phyloP scores from a whole-genome alignment of 192 early-diverging fungal species.

The Lobosporangium transversale region DNA sequence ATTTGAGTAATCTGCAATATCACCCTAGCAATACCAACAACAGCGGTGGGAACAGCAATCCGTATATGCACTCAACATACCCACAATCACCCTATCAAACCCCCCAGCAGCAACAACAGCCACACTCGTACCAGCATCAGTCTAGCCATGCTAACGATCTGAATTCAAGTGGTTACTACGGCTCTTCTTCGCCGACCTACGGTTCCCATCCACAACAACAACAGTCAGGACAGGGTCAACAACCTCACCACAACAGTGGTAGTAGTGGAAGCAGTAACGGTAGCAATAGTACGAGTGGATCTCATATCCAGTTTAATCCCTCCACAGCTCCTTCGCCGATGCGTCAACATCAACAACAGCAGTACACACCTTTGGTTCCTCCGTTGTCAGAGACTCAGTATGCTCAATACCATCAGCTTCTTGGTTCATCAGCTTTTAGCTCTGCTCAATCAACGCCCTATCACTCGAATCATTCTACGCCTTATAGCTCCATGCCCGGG shows the following conservation, averaged over 20 bases:
- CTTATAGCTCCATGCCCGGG: slow-evolving; percentile 50
- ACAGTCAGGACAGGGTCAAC: no score
- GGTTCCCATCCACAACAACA: slow-evolving; percentile 17
- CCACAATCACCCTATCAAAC: slow-evolving; percentile 2
- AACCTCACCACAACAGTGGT: neutral
- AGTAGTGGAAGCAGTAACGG: slow-evolving; percentile 13
- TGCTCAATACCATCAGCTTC: slow-evolving; percentile 43
- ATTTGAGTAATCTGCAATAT: slow-evolving; percentile 25
- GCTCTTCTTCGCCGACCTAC: slow-evolving; percentile 19
- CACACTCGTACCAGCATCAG: slow-evolving; percentile 14
- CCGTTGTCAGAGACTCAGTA: slow-evolving; percentile 36
- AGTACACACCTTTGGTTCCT: slow-evolving; percentile 39
- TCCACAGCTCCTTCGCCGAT: slow-evolving; percentile 45
- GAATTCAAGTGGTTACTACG: slow-evolving; percentile 23
- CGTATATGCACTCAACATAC: slow-evolving; percentile 10
- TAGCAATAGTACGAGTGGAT: slow-evolving; percentile 11
- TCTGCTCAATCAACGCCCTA: slow-evolving; percentile 42
- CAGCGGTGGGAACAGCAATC: slow-evolving; percentile 11
- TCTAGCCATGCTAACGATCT: slow-evolving; percentile 13
- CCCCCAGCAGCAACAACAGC: slow-evolving; percentile 13
- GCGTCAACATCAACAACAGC: slow-evolving; percentile 41
- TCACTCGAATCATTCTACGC: slow-evolving; percentile 52
- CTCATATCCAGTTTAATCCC: slow-evolving; percentile 29
- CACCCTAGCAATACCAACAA: slow-evolving; percentile 25
- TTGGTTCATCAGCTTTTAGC: slow-evolving; percentile 43